Evolutionary conservation across 108 stramenopile species (phyloP), one percentile per base, ranked within the genome.

Genomic region (Epithemia pelagica): DNA sequence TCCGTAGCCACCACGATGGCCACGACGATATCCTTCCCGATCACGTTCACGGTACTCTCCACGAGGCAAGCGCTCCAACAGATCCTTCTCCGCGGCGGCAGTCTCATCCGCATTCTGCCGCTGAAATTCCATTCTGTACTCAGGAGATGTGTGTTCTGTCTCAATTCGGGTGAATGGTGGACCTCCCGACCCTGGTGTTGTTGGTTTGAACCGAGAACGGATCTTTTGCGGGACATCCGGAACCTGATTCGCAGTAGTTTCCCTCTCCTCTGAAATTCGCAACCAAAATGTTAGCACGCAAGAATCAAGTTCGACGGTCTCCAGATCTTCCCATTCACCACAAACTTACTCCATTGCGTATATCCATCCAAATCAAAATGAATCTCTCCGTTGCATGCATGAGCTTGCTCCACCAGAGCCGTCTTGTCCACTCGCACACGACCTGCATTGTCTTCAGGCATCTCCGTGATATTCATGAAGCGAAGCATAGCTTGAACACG

Each of bases 401-500:
- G 75, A 27, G 82, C 87, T 51, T 85, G 84, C 23, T 78, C 68
- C 24, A 82, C 74, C 59, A 93, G 64, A 21, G 77, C 78, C 32
- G 73, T 64, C 63, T 85, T 89, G 69, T 89, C 77, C 54, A 93
- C 85, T 55, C 89, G 85, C 52, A 93, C 84, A 28, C 91, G 78
- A 8, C 91, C 91, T 69, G 83, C 78, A 64, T 93, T 93, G 27
- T 86, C 78, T 61, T 93, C 86, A 32, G 83, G 78, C 0, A 75
- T 55, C 54, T 93, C 91, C 23, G 65, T 51, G 51, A 93, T 80
- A 62, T 87, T 80, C 91, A 93, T 93, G 65, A 80, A 93, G n/a
- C 80, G 72, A 8, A 93, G 78, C 86, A 89, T 89, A 20, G 88
- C 87, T 56, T 74, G 81, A 10, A 90, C 83, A 1, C 91, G 85